A percentile compares a stretch with the other conserved stretches of the same genome.
Conservation (phyloP, 805 yeast genomes). For the Debaryomyces castellii region DNA sequence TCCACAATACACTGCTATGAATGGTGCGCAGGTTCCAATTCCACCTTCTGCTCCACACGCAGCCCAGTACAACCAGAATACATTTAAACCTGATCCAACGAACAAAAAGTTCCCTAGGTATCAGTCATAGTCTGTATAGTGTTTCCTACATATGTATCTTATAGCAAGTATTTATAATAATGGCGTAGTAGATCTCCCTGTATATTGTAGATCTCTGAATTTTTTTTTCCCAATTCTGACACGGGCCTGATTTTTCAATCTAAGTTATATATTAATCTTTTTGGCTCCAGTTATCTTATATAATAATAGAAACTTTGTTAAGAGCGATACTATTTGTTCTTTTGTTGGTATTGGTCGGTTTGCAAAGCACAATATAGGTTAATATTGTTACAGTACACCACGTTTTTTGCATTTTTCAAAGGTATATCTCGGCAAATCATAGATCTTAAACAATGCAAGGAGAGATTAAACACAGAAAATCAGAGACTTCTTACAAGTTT, state of each 20-base stretch:
- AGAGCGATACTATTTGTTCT: no score
- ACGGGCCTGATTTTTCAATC: background rate
- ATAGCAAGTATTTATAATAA: background rate
- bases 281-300: background rate
- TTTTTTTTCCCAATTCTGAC: background rate
- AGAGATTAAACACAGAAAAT: slow-evolving; percentile 25
- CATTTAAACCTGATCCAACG: background rate
- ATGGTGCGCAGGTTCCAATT: background rate
- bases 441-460: background rate
- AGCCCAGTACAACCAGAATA: background rate
- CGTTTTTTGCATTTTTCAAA: background rate
- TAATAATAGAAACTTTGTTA: no score
- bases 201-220: background rate
- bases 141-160: background rate
- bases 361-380: background rate
- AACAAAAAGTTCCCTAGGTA: background rate
- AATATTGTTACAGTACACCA: background rate
- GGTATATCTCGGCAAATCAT: background rate
- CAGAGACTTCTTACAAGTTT: slow-evolving; percentile 29
- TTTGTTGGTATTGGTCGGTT: background rate
- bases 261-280: background rate
- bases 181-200: background rate
- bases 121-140: background rate
- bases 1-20: background rate
- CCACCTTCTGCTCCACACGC: slow-evolving; percentile 2